Evolutionary conservation across 192 early-diverging fungal species (phyloP).

Genomic region (Phycomyces blakesleeanus): DNA sequence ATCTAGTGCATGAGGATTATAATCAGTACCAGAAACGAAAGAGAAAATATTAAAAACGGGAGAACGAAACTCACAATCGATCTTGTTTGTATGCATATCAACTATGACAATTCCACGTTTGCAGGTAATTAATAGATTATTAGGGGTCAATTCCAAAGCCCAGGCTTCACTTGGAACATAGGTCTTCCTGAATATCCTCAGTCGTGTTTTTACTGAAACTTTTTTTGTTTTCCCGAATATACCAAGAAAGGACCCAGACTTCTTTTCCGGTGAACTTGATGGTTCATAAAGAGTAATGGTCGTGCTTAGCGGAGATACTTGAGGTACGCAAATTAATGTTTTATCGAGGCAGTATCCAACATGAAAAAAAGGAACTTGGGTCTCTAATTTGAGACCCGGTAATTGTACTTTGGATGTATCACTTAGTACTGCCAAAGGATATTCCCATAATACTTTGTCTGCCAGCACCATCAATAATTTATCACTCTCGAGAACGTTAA

Average conservation of each 20-base stretch:
- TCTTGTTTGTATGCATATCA: constrained; percentile 78
- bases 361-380: constrained; percentile 70
- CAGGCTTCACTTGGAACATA: constrained; percentile 89
- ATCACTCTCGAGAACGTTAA: constrained; percentile 79
- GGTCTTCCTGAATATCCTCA: constrained; percentile 64
- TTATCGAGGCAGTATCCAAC: constrained; percentile 55
- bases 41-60: no score
- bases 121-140: constrained; percentile 82
- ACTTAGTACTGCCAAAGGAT: constrained; percentile 38
- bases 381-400: constrained; percentile 47
- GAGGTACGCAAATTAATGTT: constrained; percentile 60
- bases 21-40: no score
- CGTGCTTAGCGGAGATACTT: constrained; percentile 67
- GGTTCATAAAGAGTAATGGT: constrained; percentile 76
- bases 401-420: constrained; percentile 11
- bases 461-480: constrained; percentile 82
- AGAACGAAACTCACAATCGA: constrained; percentile 59
- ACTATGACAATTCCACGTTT: constrained; percentile 89
- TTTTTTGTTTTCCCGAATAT: constrained; percentile 31
- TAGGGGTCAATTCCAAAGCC: constrained; percentile 78
- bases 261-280: constrained; percentile 39
- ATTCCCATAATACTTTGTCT: constrained; percentile 59
- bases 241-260: constrained; percentile 28
- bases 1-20: no score
- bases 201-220: constrained; percentile 3